These are phyloP conservation scores for Alternaria ethzedia DNA, from an alignment of 2,329 filamentous ascomycete genomes.

Conservation along the genomic window DNA sequence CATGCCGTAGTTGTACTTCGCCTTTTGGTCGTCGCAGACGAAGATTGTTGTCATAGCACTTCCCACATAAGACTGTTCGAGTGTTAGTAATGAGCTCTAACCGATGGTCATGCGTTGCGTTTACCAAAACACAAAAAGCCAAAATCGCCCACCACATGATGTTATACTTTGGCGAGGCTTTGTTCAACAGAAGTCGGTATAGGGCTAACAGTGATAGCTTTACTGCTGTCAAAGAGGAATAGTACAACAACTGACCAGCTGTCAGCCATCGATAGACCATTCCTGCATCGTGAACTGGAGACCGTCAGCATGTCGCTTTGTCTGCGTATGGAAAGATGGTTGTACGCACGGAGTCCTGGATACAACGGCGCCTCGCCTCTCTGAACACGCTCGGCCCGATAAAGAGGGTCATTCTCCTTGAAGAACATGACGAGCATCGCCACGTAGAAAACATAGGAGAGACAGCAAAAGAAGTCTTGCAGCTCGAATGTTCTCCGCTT, in stretches of 20 bases:
- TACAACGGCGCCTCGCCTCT: background rate
- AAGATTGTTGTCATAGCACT: constrained; percentile 46
- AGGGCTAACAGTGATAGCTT: constrained; percentile 37
- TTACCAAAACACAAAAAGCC: constrained; percentile 27
- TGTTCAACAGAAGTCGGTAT: constrained; percentile 40
- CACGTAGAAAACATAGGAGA: constrained; percentile 36
- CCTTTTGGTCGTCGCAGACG: constrained; percentile 46
- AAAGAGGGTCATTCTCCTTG: background rate
- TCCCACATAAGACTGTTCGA: constrained; percentile 43
- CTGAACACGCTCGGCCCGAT: background rate
- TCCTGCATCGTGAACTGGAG: constrained; percentile 36
- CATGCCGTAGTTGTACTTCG: constrained; percentile 42
- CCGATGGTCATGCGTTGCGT: background rate
- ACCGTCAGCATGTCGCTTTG: constrained; percentile 19
- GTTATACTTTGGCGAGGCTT: constrained; percentile 33
- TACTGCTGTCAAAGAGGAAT: constrained; percentile 7
- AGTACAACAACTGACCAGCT: constrained; percentile 40
- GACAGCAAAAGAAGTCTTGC: constrained; percentile 28
- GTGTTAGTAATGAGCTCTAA: background rate
- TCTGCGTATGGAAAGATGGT: constrained; percentile 40
- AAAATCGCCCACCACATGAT: constrained; percentile 46
- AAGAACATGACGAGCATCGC: constrained; percentile 40
- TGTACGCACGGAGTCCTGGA: background rate
- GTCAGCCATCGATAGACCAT: constrained; percentile 47
- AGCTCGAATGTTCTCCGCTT: constrained; percentile 18